These are phyloP conservation scores for Metarhizium sp. DNA, from an alignment of 2,329 filamentous ascomycete species.

Conservation along the genomic window DNA sequence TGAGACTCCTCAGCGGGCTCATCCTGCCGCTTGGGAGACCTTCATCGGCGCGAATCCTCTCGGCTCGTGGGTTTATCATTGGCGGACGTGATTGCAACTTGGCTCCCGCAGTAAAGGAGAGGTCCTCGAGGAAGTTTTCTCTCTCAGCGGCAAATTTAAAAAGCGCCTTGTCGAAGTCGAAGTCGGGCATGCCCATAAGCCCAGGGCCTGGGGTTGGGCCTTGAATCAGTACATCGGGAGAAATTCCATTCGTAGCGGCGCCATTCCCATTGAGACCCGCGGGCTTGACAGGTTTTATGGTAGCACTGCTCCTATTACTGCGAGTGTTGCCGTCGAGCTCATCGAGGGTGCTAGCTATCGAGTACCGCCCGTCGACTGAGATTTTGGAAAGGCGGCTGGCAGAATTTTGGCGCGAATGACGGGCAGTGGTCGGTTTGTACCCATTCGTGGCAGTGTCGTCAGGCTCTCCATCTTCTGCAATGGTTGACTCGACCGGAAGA, in stretches of 20 bases:
- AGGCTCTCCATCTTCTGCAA: constrained; percentile 53
- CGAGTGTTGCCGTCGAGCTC: constrained; percentile 47
- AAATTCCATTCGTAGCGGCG: constrained; percentile 17
- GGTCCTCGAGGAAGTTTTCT: constrained; percentile 85
- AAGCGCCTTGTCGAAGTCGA: constrained; percentile 89
- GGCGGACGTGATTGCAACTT: constrained; percentile 60
- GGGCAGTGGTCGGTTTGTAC: constrained; percentile 26
- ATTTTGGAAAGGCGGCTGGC: constrained; percentile 48
- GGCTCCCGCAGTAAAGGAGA: constrained; percentile 79
- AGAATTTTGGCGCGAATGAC: constrained; percentile 54
- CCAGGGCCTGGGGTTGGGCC: background rate
- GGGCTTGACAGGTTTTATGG: constrained; percentile 40
- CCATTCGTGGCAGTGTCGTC: constrained; percentile 29
- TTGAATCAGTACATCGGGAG: constrained; percentile 6
- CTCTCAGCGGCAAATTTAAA: constrained; percentile 93
- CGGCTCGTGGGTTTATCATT: constrained; percentile 70
- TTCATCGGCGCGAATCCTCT: constrained; percentile 74
- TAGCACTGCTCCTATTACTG: constrained; percentile 59
- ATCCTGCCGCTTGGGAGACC: constrained; percentile 38
- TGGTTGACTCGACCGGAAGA: constrained; percentile 44
- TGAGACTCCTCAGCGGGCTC: constrained; percentile 48
- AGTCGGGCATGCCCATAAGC: constrained; percentile 43
- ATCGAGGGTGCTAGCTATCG: constrained; percentile 45
- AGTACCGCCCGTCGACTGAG: constrained; percentile 39
- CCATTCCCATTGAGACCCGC: constrained; percentile 14